Conservation (phyloP, 192 early-diverging fungal species). For the Podila epicladia region DNA sequence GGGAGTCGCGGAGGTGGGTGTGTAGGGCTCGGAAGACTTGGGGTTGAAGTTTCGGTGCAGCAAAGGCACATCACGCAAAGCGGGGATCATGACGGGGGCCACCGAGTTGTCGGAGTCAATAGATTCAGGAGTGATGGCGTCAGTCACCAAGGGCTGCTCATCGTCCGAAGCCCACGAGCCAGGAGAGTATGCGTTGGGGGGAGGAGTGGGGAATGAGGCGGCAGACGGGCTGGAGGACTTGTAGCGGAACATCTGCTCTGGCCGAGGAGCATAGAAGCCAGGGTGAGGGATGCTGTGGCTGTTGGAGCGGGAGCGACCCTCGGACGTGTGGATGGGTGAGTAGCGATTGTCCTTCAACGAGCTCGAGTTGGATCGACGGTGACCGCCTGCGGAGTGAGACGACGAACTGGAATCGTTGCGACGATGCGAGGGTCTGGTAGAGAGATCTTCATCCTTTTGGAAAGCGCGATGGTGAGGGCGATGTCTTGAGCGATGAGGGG, state of each 20-base stretch:
- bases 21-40: constrained; percentile 1
- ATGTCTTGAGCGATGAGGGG: constrained; percentile 32
- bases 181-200: constrained; percentile 33
- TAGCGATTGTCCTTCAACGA: constrained; percentile 31
- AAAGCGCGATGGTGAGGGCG: constrained; percentile 49
- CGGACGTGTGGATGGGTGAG: constrained; percentile 29
- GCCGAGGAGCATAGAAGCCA: constrained; percentile 3
- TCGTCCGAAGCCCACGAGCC: constrained; percentile 48
- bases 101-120: constrained; percentile 11
- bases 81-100: constrained; percentile 26
- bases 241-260: constrained; percentile 21
- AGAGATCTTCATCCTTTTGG: constrained; percentile 9
- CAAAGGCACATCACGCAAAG: constrained; percentile 12
- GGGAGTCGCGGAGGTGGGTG: neutral
- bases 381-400: constrained; percentile 2
- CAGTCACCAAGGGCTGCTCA: constrained; percentile 30
- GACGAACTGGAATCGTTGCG: constrained; percentile 9
- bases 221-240: constrained; percentile 34
- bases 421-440: constrained; percentile 2
- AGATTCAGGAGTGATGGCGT: constrained; percentile 21
- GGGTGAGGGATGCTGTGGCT: constrained; percentile 21
- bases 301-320: constrained; percentile 21
- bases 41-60: neutral
- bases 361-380: constrained; percentile 33
- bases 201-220: constrained; percentile 36